phyloP scores from a whole-genome alignment of 2,329 filamentous ascomycete genomes.

The Aplosporella prunicola region DNA sequence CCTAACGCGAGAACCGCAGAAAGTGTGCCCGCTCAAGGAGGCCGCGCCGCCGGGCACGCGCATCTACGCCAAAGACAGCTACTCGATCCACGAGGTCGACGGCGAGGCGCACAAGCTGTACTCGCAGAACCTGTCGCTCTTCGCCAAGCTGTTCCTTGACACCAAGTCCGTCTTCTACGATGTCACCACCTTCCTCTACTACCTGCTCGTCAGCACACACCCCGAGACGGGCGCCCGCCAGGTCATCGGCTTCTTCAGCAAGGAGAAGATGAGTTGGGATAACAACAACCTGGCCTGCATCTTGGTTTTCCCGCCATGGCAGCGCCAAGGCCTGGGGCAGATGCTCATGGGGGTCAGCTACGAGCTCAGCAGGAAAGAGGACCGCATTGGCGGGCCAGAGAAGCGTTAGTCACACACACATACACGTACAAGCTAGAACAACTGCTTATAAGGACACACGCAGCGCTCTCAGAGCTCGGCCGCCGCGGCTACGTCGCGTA shows the following conservation, averaged over 20 bases:
- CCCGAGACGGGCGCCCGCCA: slow-evolving; percentile 27
- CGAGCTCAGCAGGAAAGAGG: slow-evolving; percentile 76
- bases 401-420: slow-evolving; percentile 48
- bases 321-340: slow-evolving; percentile 78
- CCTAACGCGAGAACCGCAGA: slow-evolving; percentile 20
- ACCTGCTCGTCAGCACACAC: slow-evolving; percentile 56
- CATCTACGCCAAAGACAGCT: slow-evolving; percentile 70
- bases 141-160: slow-evolving; percentile 94
- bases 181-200: slow-evolving; percentile 88
- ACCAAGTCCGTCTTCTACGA: slow-evolving; percentile 99
- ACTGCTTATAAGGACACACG: not conserved
- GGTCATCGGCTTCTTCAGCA: slow-evolving; percentile 94
- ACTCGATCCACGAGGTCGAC: slow-evolving; percentile 87
- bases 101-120: slow-evolving; percentile 81
- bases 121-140: slow-evolving; percentile 89
- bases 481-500: slow-evolving; percentile 73
- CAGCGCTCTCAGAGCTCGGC: slow-evolving; percentile 71
- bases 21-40: slow-evolving; percentile 34
- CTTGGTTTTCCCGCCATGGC: slow-evolving; percentile 89
- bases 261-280: slow-evolving; percentile 98
- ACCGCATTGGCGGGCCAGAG: slow-evolving; percentile 81
- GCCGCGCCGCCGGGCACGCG: slow-evolving; percentile 54
- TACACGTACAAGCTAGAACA: not conserved
- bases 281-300: slow-evolving; percentile 98
- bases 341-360: slow-evolving; percentile 90